Conservation (phyloP, 371 early-diverging fungal genomes). For the Mucor saturninus region DNA sequence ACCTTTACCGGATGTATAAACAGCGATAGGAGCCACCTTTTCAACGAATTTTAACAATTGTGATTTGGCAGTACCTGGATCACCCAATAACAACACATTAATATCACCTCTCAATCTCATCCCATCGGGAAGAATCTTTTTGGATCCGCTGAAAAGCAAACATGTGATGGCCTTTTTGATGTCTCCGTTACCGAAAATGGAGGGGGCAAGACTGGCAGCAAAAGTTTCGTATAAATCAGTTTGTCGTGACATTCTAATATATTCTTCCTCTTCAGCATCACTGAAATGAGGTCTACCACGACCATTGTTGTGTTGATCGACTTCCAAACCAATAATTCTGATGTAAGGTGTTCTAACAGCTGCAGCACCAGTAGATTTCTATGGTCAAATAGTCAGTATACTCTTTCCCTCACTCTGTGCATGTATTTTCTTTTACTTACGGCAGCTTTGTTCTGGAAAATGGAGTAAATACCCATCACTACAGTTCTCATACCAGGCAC, state of each 20-base stretch:
- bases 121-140: constrained; percentile 94
- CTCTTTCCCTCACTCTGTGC: not conserved
- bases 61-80: constrained; percentile 99
- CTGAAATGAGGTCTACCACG: constrained; percentile 79
- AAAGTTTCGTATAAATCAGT: constrained; percentile 91
- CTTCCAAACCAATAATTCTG: constrained; percentile 89
- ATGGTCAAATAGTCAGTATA: not conserved
- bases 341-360: constrained; percentile 94
- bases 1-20: constrained; percentile 99
- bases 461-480: constrained; percentile 97
- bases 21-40: constrained; percentile 95
- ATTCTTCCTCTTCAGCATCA: constrained; percentile 92
- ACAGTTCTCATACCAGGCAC: constrained; percentile 96
- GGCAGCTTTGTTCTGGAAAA: constrained; percentile 72
- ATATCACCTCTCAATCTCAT: constrained; percentile 99
- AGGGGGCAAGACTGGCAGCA: constrained; percentile 93
- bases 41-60: constrained; percentile 99
- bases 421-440: constrained; percentile 24
- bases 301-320: constrained; percentile 79
- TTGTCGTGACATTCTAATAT: constrained; percentile 82
- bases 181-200: constrained; percentile 95
- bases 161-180: constrained; percentile 99
- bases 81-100: constrained; percentile 99
- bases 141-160: constrained; percentile 98
- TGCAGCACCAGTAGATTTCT: constrained; percentile 68